phyloP scores from a whole-genome alignment of 306 rosid genomes.

The Cucurbita ficifolia region DNA sequence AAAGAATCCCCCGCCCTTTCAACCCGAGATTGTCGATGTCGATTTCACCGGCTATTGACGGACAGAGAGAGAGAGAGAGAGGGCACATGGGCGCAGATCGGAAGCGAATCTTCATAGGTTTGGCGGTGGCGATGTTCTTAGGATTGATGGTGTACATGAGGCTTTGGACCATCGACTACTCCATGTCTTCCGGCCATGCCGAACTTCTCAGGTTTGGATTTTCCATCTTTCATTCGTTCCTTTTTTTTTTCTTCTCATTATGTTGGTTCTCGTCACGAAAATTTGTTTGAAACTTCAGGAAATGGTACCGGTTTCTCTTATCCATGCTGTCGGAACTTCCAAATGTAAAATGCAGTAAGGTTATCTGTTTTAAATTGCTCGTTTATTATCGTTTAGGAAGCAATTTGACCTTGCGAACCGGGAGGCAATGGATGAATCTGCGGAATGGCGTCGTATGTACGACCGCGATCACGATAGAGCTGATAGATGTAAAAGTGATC shows the following conservation, averaged over 20 bases:
- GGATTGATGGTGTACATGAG: constrained; percentile 55
- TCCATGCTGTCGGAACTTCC: background rate
- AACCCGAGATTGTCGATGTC: background rate
- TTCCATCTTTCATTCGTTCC: background rate
- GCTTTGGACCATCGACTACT: constrained; percentile 56
- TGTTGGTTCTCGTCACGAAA: background rate
- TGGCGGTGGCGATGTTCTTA: constrained; percentile 40
- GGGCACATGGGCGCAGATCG: constrained; percentile 9
- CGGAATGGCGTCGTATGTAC: constrained; percentile 79
- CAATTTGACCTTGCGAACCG: constrained; percentile 66
- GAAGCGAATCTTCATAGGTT: constrained; percentile 22
- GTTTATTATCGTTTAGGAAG: constrained; percentile 20
- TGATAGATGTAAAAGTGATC: constrained; percentile 36
- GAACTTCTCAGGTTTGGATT: constrained; percentile 43
- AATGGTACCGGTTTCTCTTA: background rate
- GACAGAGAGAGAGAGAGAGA: background rate
- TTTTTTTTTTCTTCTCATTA: background rate
- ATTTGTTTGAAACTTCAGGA: background rate
- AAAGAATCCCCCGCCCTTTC: background rate
- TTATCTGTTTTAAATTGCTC: background rate
- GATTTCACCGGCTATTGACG: background rate
- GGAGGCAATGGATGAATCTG: constrained; percentile 90
- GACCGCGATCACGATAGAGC: constrained; percentile 44
- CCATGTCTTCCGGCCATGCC: constrained; percentile 39
- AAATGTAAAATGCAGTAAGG: background rate